Percentiles rank a stretch among this genome's conserved stretches.
These are phyloP conservation scores for Sclerotiophoma versabilis DNA, from an alignment of 2,329 filamentous ascomycete genomes.

Conservation along the genomic window DNA sequence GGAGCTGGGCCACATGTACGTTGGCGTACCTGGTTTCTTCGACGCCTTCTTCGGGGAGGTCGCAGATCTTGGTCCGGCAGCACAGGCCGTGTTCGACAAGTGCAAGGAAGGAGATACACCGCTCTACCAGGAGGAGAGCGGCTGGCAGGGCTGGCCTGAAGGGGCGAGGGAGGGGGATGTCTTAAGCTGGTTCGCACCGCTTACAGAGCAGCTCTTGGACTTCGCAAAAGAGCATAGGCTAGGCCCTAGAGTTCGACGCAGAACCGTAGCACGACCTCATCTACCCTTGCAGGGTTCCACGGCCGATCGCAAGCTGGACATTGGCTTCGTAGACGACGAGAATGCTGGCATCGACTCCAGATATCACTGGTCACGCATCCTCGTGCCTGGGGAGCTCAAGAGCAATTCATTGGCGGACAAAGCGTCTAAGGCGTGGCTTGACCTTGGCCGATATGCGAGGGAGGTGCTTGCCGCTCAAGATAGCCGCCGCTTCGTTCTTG, in stretches of 20 bases:
- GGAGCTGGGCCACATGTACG: too few species aligned
- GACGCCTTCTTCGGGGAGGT: background rate
- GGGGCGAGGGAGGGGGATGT: conserved; percentile 30
- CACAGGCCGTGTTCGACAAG: conserved; percentile 43
- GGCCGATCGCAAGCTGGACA: conserved; percentile 35
- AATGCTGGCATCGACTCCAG: conserved; percentile 21
- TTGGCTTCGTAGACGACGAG: conserved; percentile 32
- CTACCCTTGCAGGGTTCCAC: too few species aligned
- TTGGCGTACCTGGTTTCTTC: too few species aligned
- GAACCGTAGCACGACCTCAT: conserved; percentile 27
- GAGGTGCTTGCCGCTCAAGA: too few species aligned
- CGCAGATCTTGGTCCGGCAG: background rate
- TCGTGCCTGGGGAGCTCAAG: conserved; percentile 51
- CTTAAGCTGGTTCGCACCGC: conserved; percentile 28
- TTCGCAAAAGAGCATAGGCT: conserved; percentile 22
- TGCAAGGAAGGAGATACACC: conserved; percentile 46
- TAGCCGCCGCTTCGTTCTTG: conserved; percentile 55
- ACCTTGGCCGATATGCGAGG: conserved; percentile 53
- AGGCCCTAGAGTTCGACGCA: conserved; percentile 16
- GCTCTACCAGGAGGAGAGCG: conserved; percentile 27
- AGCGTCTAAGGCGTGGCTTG: conserved; percentile 22
- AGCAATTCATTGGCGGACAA: conserved; percentile 52
- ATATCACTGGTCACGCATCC: conserved; percentile 15
- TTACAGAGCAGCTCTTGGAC: conserved; percentile 26
- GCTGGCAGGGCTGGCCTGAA: conserved; percentile 30